phyloP scores from a whole-genome alignment of 768 basidiomycete species.

The Cystofilobasidium capitatum region DNA sequence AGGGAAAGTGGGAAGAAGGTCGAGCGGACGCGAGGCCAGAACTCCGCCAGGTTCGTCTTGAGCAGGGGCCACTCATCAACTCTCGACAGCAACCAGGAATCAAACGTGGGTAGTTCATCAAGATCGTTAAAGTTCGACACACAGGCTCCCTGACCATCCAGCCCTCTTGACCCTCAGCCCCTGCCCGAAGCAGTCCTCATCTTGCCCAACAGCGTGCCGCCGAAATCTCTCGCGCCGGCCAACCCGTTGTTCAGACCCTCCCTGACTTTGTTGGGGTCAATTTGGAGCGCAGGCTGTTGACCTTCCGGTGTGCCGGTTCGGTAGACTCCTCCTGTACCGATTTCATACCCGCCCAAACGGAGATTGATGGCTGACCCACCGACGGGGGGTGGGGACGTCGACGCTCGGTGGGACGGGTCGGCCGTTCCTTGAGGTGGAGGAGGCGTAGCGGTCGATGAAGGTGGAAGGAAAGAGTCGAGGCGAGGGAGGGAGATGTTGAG shows the following conservation, averaged over 20 bases:
- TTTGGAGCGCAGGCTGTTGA: constrained; percentile 30
- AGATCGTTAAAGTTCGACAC: not conserved
- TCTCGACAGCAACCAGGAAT: too few species aligned
- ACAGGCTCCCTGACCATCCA: not conserved
- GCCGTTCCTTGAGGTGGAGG: constrained; percentile 33
- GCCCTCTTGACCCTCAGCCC: constrained; percentile 53
- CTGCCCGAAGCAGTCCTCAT: constrained; percentile 54
- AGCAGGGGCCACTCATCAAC: too few species aligned
- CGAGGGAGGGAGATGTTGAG: constrained; percentile 28
- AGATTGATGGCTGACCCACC: constrained; percentile 64
- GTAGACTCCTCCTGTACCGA: constrained; percentile 90
- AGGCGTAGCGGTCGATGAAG: constrained; percentile 68
- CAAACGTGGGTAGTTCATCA: not conserved
- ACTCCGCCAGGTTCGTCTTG: too few species aligned
- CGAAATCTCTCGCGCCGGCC: constrained; percentile 22
- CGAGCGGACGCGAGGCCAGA: too few species aligned
- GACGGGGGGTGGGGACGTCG: not conserved
- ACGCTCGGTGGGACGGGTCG: not conserved
- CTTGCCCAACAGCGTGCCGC: constrained; percentile 34
- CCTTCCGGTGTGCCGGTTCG: constrained; percentile 56
- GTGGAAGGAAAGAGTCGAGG: constrained; percentile 51
- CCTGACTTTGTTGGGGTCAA: constrained; percentile 47
- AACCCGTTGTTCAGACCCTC: constrained; percentile 20
- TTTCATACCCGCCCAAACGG: constrained; percentile 82
- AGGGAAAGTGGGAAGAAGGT: too few species aligned